These are phyloP conservation scores for Tricholoma bakamatsutake DNA, from an alignment of 768 basidiomycete genomes.

Conservation along the genomic window DNA sequence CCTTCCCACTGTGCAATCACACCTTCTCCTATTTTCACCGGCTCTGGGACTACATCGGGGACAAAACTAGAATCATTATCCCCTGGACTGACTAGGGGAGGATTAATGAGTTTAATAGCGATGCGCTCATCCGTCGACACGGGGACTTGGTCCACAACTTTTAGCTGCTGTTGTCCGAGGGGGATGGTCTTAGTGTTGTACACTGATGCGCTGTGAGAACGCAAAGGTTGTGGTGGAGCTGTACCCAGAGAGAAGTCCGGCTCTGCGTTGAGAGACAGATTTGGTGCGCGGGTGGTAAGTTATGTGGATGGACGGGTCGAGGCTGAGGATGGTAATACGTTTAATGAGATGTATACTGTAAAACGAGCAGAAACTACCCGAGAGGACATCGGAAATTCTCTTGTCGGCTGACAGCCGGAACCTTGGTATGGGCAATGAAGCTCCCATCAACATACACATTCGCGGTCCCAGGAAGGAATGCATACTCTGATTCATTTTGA, in stretches of 20 bases:
- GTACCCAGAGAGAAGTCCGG: neutral
- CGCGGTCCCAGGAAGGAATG: conserved; percentile 17
- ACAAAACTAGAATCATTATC: neutral
- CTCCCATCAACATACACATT: conserved; percentile 27
- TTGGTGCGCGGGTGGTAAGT: conserved; percentile 33
- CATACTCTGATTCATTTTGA: conserved; percentile 21
- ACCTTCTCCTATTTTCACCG: neutral
- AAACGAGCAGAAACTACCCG: conserved; percentile 6
- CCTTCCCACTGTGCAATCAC: conserved; percentile 6
- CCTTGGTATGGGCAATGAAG: conserved; percentile 20
- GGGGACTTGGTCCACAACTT: conserved; percentile 11
- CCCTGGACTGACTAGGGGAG: neutral
- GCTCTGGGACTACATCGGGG: neutral
- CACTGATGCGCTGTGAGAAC: conserved; percentile 10
- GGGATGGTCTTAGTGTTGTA: conserved; percentile 11
- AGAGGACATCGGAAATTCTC: conserved; percentile 26
- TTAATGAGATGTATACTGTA: no score
- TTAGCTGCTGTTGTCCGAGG: conserved; percentile 5
- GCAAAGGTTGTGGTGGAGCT: conserved; percentile 1
- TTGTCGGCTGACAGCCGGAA: conserved; percentile 21
- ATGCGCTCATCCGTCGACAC: conserved; percentile 4
- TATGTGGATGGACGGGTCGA: conserved; percentile 34
- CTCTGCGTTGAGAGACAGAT: conserved; percentile 18
- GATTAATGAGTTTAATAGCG: conserved; percentile 1
- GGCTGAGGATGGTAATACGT: conserved; percentile 12